Base-by-base conservation (phyloP, 768 basidiomycete species). In the Hericium erinaceus region DNA sequence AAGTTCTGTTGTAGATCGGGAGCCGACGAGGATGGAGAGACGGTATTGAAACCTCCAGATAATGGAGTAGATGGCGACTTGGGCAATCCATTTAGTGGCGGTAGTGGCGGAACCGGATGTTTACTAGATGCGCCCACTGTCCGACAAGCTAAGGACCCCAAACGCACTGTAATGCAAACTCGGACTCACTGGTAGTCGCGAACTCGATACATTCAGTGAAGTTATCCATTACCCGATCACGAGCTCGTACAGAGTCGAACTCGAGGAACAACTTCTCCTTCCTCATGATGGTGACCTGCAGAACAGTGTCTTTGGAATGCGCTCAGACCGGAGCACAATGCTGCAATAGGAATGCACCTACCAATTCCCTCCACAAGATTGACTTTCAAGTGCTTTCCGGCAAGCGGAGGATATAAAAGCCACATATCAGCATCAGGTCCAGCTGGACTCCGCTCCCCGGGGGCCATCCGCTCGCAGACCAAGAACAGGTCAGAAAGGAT, bases 401-500 rank as follows among this genome's bases (percentile, higher is more conserved):
- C 87, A 38, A 99, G 74, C 4, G 97, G 97, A 16, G 97, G 97
- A 74, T 97, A 99, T 63, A 86, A 83, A 49, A 99, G 75, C 83
- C 85, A 91, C 85, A 95, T 88, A 66, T 97, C 92, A 5, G 85
- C 78, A 11, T 83, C 83, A 58, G 37, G 75, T 71, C 12, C 74
- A 76, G 58, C 70, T 70, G 56, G 74, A 77, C 59, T 95, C 89
- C 54, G 83, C 78, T 18, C 76, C 12, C 48, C 60, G 28, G 57
- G 78, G 1, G 79, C 67, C 81, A 95, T 92, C 65, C 83, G 79
- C 69, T 98, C 95, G 64, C 91, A 92, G 28, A 98, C 72, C 55
- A 99, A 75, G 70, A 98, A 92, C 18, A 99, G 74, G 68, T 99
- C 97, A 15, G 94, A 95, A 57, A 98, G 79, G 52, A 99, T 78